Percentiles rank a stretch among this genome's conserved stretches.
These are phyloP conservation scores for Lentinula raphanica DNA, from an alignment of 768 basidiomycete genomes.

Conservation along the genomic window DNA sequence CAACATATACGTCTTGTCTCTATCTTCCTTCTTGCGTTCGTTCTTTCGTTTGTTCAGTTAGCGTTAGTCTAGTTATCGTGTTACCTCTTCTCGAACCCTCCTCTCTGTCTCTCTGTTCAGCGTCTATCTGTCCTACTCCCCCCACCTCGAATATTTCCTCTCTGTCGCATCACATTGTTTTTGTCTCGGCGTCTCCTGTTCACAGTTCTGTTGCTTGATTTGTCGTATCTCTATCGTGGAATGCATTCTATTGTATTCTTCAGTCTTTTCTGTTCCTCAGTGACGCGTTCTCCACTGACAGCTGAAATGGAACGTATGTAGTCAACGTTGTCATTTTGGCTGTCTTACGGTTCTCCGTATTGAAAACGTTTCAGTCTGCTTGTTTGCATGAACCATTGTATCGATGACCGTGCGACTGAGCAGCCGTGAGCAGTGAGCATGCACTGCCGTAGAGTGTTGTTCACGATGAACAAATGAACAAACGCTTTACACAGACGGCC, in stretches of 20 bases:
- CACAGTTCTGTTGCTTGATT: conserved; percentile 3
- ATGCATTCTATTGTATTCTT: neutral
- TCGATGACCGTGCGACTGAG: too few relatives aligned
- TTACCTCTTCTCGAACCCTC: neutral
- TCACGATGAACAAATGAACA: too few relatives aligned
- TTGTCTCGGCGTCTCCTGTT: neutral
- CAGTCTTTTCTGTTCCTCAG: neutral
- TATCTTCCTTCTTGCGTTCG: neutral
- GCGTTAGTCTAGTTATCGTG: neutral
- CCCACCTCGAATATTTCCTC: neutral
- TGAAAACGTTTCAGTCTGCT: too few relatives aligned
- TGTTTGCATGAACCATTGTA: too few relatives aligned
- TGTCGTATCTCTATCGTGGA: neutral
- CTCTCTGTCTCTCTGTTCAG: neutral
- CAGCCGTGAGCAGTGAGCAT: too few relatives aligned
- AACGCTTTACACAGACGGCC: too few relatives aligned
- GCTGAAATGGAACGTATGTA: too few relatives aligned
- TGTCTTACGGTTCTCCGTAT: too few relatives aligned
- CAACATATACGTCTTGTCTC: neutral
- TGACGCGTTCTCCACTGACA: neutral
- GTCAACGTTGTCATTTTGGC: too few relatives aligned
- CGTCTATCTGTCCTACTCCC: neutral
- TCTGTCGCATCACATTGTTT: neutral
- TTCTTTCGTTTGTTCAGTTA: neutral
- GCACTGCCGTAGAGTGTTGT: too few relatives aligned